phyloP scores from a whole-genome alignment of 2,329 filamentous ascomycete species.

The Gaeumannomyces sp. region DNA sequence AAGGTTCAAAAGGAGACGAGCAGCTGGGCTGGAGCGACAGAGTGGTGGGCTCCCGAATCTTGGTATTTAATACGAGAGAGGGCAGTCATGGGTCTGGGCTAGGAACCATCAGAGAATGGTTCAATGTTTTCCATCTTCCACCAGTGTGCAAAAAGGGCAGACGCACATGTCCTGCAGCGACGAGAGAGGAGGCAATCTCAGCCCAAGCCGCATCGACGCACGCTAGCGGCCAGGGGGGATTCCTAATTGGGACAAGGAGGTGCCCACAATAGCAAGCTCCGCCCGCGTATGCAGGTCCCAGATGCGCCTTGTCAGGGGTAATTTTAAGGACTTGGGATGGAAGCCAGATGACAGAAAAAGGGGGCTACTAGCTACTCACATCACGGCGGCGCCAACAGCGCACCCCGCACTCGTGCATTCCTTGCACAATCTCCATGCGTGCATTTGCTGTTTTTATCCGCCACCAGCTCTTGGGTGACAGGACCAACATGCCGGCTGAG shows the following conservation, averaged over 20 bases:
- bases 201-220: neutral
- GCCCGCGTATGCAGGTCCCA: neutral
- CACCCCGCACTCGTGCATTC: neutral
- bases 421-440: neutral
- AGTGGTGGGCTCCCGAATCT: too few species aligned
- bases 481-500: too few species aligned
- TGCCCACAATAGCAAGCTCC: neutral
- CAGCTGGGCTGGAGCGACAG: too few species aligned
- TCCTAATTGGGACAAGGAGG: neutral
- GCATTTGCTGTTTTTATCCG: too few species aligned
- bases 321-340: neutral
- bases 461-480: too few species aligned
- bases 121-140: neutral
- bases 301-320: neutral
- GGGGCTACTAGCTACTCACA: neutral
- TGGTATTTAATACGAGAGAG: too few species aligned
- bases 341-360: neutral
- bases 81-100: too few species aligned
- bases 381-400: neutral
- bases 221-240: neutral
- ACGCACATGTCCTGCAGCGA: neutral
- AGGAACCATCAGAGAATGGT: neutral
- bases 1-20: neutral
- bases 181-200: neutral
- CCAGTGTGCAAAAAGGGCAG: neutral